Percentiles rank a stretch among this genome's conserved stretches.
Evolutionary conservation across 2,329 filamentous ascomycete species (phyloP).

Genomic region (Myriosclerotinia curreyana): DNA sequence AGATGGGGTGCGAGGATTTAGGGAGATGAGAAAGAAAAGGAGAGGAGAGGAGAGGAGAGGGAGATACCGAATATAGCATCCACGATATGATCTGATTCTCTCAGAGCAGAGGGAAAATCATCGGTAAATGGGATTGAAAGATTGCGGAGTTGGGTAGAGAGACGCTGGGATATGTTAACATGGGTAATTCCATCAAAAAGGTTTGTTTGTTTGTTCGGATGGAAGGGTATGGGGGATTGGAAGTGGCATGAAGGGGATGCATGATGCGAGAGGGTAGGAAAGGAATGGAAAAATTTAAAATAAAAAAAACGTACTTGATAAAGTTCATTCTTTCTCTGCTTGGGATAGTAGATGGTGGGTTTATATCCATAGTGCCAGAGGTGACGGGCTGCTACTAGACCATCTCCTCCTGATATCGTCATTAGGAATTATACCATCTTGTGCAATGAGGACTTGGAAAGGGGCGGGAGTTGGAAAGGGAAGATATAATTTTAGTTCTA

Average conservation of each 20-base stretch:
- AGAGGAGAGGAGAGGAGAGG: no score
- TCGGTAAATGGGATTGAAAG: slow-evolving; percentile 79
- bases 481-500: no score
- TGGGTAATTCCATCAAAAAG: not conserved
- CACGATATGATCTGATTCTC: slow-evolving; percentile 72
- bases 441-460: not conserved
- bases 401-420: slow-evolving; percentile 70
- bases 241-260: no score
- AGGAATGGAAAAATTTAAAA: not conserved
- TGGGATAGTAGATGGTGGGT: slow-evolving; percentile 88
- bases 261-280: no score
- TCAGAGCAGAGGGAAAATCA: slow-evolving; percentile 68
- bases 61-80: slow-evolving; percentile 84
- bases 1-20: slow-evolving; percentile 19
- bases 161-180: slow-evolving; percentile 52
- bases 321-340: slow-evolving; percentile 83
- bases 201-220: not conserved
- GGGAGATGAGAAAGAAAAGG: slow-evolving; percentile 1
- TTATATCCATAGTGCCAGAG: slow-evolving; percentile 88
- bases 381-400: slow-evolving; percentile 89
- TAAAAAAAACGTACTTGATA: slow-evolving; percentile 61
- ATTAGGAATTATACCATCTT: not conserved
- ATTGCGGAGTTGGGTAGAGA: slow-evolving; percentile 79
- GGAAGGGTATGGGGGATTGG: not conserved
- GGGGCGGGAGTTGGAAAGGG: no score